Percentiles rank a stretch among this genome's conserved stretches.
Evolutionary conservation across 345 rosid genomes (phyloP).

Genomic region (Mangifera indica): DNA sequence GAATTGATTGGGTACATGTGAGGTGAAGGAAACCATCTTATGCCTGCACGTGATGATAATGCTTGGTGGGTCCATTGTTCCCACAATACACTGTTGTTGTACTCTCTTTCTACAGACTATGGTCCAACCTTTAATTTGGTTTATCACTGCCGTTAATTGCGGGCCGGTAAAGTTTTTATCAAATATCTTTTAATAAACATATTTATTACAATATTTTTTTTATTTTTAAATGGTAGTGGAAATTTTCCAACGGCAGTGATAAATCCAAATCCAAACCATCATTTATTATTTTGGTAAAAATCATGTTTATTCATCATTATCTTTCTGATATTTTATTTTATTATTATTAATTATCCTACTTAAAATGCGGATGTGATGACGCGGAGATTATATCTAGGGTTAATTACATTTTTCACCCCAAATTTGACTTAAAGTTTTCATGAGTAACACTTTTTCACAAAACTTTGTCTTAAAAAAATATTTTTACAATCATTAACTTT

Average conservation of each 20-base stretch:
- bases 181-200: neutral
- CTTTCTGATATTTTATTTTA: neutral
- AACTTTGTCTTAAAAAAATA: no score
- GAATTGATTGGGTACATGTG: conserved; percentile 10
- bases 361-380: neutral
- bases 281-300: neutral
- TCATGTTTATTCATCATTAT: neutral
- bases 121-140: neutral
- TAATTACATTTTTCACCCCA: no score
- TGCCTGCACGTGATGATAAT: conserved; percentile 17
- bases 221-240: no score
- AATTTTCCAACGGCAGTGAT: no score
- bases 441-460: no score
- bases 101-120: neutral
- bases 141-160: neutral
- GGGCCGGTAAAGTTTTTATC: neutral
- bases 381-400: neutral
- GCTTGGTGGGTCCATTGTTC: neutral
- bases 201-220: no score
- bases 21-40: neutral
- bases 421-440: no score
- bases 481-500: no score
- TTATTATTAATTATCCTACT: neutral
- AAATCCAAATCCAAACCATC: neutral
- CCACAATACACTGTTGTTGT: neutral